Conservation (phyloP, 345 rosid species). For the Linum tenue region DNA sequence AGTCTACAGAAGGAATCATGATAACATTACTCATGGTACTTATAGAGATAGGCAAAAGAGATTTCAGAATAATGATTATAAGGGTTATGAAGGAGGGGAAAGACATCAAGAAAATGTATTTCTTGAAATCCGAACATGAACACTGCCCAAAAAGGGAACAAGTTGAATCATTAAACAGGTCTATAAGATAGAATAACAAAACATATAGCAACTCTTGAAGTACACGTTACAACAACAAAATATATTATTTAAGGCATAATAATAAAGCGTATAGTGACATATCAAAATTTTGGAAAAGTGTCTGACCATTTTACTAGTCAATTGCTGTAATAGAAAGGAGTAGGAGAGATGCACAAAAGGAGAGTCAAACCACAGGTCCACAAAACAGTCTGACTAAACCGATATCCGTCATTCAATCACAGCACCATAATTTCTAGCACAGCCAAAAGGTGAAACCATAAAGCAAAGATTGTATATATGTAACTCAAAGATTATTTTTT, state of each 20-base stretch:
- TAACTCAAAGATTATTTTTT: neutral
- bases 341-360: neutral
- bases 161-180: slow-evolving; percentile 2
- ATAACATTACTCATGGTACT: neutral
- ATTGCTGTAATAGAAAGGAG: neutral
- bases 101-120: slow-evolving; percentile 1
- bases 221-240: neutral
- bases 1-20: neutral
- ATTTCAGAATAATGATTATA: neutral
- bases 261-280: no score
- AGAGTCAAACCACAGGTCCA: neutral
- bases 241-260: neutral
- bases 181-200: neutral
- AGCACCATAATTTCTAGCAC: neutral
- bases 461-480: neutral
- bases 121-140: slow-evolving; percentile 1
- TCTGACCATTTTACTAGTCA: neutral
- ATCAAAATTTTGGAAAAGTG: neutral
- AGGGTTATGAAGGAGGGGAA: slow-evolving; percentile 3
- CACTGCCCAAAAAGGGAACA: slow-evolving; percentile 6
- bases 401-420: neutral
- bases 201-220: no score
- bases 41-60: slow-evolving; percentile 5
- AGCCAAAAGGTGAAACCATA: neutral
- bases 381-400: neutral